Conservation (phyloP, 2,329 filamentous ascomycete species). For the Fusarium verticillioides region DNA sequence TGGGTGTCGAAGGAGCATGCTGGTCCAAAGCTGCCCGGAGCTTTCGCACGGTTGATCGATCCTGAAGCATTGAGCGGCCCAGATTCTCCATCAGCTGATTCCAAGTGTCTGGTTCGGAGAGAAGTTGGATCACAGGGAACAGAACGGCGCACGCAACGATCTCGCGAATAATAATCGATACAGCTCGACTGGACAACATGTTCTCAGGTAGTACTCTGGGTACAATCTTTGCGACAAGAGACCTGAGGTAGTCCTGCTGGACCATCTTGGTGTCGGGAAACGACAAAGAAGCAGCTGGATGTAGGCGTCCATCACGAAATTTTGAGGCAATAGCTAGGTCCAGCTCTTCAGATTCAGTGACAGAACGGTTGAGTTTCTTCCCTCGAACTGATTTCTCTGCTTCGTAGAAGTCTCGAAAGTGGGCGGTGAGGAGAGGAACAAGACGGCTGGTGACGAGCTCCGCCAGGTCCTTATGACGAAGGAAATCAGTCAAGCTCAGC, state of each 20-base stretch:
- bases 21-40: conserved; percentile 92
- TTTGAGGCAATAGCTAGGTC: conserved; percentile 96
- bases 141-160: conserved; percentile 94
- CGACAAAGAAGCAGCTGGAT: conserved; percentile 83
- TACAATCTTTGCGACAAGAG: conserved; percentile 76
- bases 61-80: conserved; percentile 87
- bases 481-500: conserved; percentile 74
- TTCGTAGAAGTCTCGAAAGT: conserved; percentile 90
- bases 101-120: conserved; percentile 96
- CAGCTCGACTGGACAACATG: conserved; percentile 82
- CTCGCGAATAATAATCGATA: conserved; percentile 84
- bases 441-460: conserved; percentile 84
- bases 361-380: conserved; percentile 84
- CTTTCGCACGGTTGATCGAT: conserved; percentile 93
- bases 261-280: conserved; percentile 85
- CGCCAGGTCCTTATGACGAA: conserved; percentile 82
- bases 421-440: conserved; percentile 87
- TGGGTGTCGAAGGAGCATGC: conserved; percentile 85
- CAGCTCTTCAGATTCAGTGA: conserved; percentile 96
- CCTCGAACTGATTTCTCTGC: conserved; percentile 90
- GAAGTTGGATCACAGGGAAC: conserved; percentile 79
- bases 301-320: conserved; percentile 88
- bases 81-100: conserved; percentile 95
- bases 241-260: conserved; percentile 89
- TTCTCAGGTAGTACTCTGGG: conserved; percentile 78